Base-by-base conservation (phyloP, 164 flowering plant species). In the Tetrastigma voinierianum region DNA sequence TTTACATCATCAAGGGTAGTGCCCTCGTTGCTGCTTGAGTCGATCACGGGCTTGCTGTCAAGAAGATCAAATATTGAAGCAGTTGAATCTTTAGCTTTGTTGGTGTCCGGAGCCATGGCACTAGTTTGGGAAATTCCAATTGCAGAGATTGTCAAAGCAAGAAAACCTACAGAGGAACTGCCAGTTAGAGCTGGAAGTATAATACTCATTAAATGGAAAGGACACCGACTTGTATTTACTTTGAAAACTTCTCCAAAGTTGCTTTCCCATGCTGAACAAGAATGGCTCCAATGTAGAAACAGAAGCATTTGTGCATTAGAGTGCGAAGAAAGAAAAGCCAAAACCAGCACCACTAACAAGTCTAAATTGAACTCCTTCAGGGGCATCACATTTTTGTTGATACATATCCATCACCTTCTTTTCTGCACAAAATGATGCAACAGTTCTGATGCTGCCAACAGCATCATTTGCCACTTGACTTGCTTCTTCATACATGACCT, bases 281-380 rank as follows among this genome's bases (percentile, higher is more conserved):
- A 25, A 77, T 20, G n/a, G 77, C 69, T 44, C 77, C 80, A 5
- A 77, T 73, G 46, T 73, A 77, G 67, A 77, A 77, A 51, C 74
- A 69, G 57, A 77, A 77, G 80, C 74, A 51, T 77, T 67, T 20
- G 68, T 56, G 56, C 70, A 77, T 56, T 51, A 70, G 15, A 69
- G 67, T 1, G 69, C 63, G n/a, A 66, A 52, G 53, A 61, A 52
- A 46, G 74, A 67, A 21, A 63, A 32, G 11, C 40, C 40, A 32
- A 32, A 32, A 32, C 40, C 40, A 3, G 40, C 40, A 32, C 40
- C 40, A 32, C 40, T 32, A 3, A 32, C 6, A 32, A 32, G 3
- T 32, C 40, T 7, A 3, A 3, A 7, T 32, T 7, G 7, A 32
- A 32, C 7, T 32, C 40, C 40, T 32, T 32, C 40, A 32, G 6